phyloP scores from a whole-genome alignment of 2,329 filamentous ascomycete genomes.

The Colletotrichum sp. region DNA sequence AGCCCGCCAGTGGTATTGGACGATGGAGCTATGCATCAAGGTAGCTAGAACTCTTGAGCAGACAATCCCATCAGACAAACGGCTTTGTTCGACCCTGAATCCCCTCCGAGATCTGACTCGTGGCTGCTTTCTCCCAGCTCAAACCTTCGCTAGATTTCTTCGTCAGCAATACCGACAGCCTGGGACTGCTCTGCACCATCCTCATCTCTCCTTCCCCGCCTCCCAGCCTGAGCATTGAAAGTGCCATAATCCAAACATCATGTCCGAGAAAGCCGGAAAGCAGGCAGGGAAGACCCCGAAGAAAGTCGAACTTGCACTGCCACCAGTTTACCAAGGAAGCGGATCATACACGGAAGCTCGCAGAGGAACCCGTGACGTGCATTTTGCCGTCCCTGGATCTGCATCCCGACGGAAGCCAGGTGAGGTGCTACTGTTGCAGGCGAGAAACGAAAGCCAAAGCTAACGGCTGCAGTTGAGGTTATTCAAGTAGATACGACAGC shows the following conservation, averaged over 20 bases:
- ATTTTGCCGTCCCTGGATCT: constrained; percentile 15
- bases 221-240: background rate
- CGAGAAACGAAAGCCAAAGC: background rate
- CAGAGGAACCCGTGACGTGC: constrained; percentile 9
- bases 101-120: background rate
- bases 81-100: background rate
- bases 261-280: background rate
- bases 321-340: constrained; percentile 14
- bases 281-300: background rate
- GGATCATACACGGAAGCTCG: constrained; percentile 21
- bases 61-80: constrained; percentile 7
- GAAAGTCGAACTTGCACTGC: constrained; percentile 4
- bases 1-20: background rate
- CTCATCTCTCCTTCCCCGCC: background rate
- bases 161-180: background rate
- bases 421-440: background rate
- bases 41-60: background rate
- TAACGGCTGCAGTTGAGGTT: constrained; percentile 12
- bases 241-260: background rate
- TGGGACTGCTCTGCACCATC: background rate
- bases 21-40: background rate
- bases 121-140: background rate
- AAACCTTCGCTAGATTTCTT: background rate
- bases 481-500: constrained; percentile 24
- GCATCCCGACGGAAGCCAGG: constrained; percentile 16